Base-by-base conservation (phyloP, 1,139 yeast species). In the Insectozyma bohioensis region DNA sequence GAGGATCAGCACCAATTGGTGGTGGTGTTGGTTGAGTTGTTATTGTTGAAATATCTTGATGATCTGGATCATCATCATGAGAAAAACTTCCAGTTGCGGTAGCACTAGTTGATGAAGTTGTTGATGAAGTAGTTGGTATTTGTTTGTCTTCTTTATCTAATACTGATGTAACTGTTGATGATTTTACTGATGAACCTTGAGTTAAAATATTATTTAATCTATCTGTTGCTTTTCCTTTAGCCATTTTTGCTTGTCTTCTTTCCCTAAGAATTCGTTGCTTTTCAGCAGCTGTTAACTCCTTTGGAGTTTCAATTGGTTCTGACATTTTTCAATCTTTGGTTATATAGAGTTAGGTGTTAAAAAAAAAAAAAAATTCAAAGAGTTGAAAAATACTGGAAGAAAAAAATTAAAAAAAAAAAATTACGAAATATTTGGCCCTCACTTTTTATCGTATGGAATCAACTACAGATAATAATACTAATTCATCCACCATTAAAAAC, bases 171-270 rank as follows among this genome's bases (percentile, higher is more conserved):
- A 54, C 63, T 0, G 52, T 15, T 8, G 53, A 39, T 8, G 55
- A 34, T 30, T 67, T 59, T 13, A 66, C 67, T 5, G 72, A 65
- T 3, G 69, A 58, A 2, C 74, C 73, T 44, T 60, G 70, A 28
- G 54, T 47, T 38, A 68, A 54, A 19, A 69, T 69, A 26, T 42
- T 72, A 42, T 73, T 76, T 47, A 83, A 57, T 38, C 92, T 63
- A 12, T 67, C 66, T 3, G 75, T 52, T 14, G 80, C 83, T 30
- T 71, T 70, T 3, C 84, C 82, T 40, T 73, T 65, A 34, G 70
- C 65, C 67, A 83, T 72, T 54, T 80, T 82, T 44, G 85, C 83
- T 32, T 78, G 82, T 46, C 90, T 68, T 51, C 87, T 71, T 50
- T 83, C 88, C 40, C 88, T 69, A 24, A 82, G 58, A 18, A 79